Base-by-base conservation (phyloP, 208 protist species). In the Acanthamoeba castellanii region DNA sequence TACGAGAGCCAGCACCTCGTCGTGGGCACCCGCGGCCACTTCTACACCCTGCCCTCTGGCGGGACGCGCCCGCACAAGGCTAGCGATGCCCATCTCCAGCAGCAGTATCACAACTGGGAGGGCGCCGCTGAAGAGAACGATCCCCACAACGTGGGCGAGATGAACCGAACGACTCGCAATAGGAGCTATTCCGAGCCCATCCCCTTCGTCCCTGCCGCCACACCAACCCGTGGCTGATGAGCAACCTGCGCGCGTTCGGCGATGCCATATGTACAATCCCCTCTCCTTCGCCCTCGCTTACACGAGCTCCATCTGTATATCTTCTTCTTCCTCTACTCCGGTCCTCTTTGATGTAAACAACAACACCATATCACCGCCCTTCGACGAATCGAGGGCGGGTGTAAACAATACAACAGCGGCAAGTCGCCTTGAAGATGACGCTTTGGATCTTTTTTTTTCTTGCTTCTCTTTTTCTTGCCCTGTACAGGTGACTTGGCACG, bases 141-240 rank as follows among this genome's bases (percentile, higher is more conserved):
- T 27, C 4, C 9, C 16, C 37, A 22, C 32, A 8, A 5, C 42
- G 20, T 5, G 8, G 76, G 14, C 8, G 76, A 84, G 3, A 2
- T 9, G 13, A 47, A 84, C 18, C 42, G 76, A 84, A 32, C 47
- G 45, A 84, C 76, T 20, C 76, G 76, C 76, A 84, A 84, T n/a
- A 47, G 76, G 32, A 84, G 76, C 76, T 84, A 84, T 84, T 84
- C 76, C 45, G 76, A 84, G 27, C 76, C 76, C 76, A 84, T 84
- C 76, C 76, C 76, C 37, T 84, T 84, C 47, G 76, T 55, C 9
- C 76, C 76, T 4, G 76, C 42, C 76, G 47, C 45, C n/a, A n/a
- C n/a, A 52, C 47, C 47, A 52, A 11, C 47, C 47, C 47, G 47
- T 11, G 11, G 47, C 47, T 52, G 47, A 52, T 14, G 47, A 4